Evolutionary conservation across 192 early-diverging fungal genomes (phyloP), one percentile per base, ranked within the genome.

Genomic region (Backusella tarrabulga): DNA sequence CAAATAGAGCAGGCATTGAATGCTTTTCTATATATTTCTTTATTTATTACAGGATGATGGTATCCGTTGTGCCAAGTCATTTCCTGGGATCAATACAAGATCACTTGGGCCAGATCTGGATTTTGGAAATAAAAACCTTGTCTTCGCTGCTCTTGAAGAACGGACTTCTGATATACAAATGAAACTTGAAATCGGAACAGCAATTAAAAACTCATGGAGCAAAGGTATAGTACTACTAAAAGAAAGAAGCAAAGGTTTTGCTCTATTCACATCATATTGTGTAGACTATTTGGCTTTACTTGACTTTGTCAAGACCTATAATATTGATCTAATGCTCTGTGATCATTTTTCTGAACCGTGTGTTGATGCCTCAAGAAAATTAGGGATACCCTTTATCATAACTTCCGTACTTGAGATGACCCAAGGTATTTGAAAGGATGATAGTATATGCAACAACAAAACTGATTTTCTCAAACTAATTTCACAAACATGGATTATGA

Each of bases 281-380:
- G 21, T 17, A 72, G 42, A 72, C 15, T 46, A 46, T 34, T 26
- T 1, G 11, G 38, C 17, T 12, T 6, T 46, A 23, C 5, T 46
- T 17, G 21, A 46, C 42, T 42, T 32, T 23, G 32, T 46, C 14
- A 46, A 46, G 34, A 4, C 11, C 0, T 21, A 40, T 70, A 19
- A 23, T 12, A 38, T 70, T 8, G 68, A 70, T 4, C 12, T 70
- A 1, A 67, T 69, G n/a, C 42, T 81, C 4, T 81, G 80, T 15
- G 80, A 81, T 36, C 46, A 68, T 41, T 74, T 81, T 73, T 50
- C 68, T 3, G 67, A 73, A 4, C 23, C 52, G 7, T 81, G 80
- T 50, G 36, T 67, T 3, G 72, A 71, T 26, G 76, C 73, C 0
- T 76, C 80, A 12, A 56, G 41, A 23, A 29, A 46, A 9, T 1